Evolutionary conservation across 73 alveolate genomes (phyloP), one percentile per base, ranked within the genome.

Genomic region (Paramecium tetraurelia): DNA sequence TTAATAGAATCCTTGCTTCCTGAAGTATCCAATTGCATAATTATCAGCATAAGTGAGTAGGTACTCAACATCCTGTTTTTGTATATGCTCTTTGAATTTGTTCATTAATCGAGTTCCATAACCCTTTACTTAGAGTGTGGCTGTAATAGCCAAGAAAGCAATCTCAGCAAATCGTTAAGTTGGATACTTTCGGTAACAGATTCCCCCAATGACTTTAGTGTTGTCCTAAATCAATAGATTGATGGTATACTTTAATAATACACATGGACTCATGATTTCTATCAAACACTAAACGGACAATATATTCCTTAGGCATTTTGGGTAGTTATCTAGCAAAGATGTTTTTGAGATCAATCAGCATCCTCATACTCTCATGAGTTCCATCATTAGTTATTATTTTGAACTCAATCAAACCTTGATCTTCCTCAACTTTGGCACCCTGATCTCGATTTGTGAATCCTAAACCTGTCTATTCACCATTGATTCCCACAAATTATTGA

Each of bases 11-110:
- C 99, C 99, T 93, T 98, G 97, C 92, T 97, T 97, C 92, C 92
- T 96, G 92, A 98, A 97, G 70, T 94, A 98, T 76, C 98, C 99
- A 40, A 97, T 96, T 0, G 99, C 99, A 88, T 93, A 92, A 93
- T 98, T 98, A 94, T 98, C 99, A 20, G 99, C 99, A 89, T 96
- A 98, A 21, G 99, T 98, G 76, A 98, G 97, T 92, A 98, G 94
- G 85, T 98, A 97, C 75, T 96, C 96, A 40, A 96, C 93, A 58
- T 97, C 97, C 86, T 93, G 95, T 11, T 87, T 93, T 85, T 96
- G 87, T 36, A 97, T 97, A 80, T 96, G 96, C 59, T 95, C 97
- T 85, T 98, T 98, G 77, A 98, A 96, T 92, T 93, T 93, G 89
- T 98, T 98, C 99, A 98, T 98, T 46, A 98, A 93, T 77, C 99